Base-by-base conservation (phyloP, 2,329 filamentous ascomycete species). In the Venturiaceae sp. region DNA sequence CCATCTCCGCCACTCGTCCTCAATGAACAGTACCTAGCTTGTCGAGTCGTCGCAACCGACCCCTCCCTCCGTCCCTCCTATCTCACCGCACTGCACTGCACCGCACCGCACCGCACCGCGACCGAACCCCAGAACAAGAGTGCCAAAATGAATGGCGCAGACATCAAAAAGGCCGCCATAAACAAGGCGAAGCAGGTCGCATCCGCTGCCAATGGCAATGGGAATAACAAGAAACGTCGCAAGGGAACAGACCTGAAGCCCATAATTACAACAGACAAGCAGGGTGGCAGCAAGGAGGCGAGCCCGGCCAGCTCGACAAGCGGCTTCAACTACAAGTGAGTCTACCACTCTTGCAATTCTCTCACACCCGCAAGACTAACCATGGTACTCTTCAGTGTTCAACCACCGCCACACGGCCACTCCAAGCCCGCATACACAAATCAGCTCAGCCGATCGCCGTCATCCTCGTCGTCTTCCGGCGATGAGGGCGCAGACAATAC, bases 401-500 rank as follows among this genome's bases (percentile, higher is more conserved):
- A 70, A 66, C 84, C 81, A 75, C 76, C 81, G 62, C 73, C 77
- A 58, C 39, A 50, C 36, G 28, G 21, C 58, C 23, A 36, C 36
- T 39, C 26, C 34, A 77, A 75, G 66, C 70, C 71, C 68, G 64
- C 68, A 37, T 78, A 80, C 72, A 72, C 74, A 62, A 74, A 77
- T 73, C 77, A 77, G 77, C 80, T 83, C 75, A 85, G 76, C 79
- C 81, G 86, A 66, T 92, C 90, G 62, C 88, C 89, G 60, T 87
- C 87, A 56, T 88, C 88, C 57, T 83, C 85, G 58, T 89, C 86
- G 61, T 88, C 88, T 52, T 85, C 84, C 66, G 91, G 92, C 74
- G 92, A 96, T 71, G 76, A 75, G 62, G 81, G 83, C 66, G 84
- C 87, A 73, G 92, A 96, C 68, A 92, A 94, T 71, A 95, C 92